Percentiles rank a stretch among this genome's conserved stretches.
Evolutionary conservation across 805 yeast genomes (phyloP).

Genomic region (Yamadazyma nakazawae): DNA sequence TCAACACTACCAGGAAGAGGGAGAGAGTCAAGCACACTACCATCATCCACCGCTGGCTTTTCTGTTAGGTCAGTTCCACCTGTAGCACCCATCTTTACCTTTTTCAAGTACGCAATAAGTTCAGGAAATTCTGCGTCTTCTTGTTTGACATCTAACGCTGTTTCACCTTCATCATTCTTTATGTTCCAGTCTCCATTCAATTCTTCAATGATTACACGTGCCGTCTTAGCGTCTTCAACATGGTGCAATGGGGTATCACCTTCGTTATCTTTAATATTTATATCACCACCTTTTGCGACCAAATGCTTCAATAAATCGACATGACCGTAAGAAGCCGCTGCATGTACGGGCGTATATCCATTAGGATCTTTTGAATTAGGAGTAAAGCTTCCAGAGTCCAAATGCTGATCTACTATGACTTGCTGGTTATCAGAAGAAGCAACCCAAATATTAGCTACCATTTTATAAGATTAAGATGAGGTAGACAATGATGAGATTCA

Average conservation of each 20-base stretch:
- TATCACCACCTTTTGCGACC: constrained; percentile 63
- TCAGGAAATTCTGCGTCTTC: constrained; percentile 88
- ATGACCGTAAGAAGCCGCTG: constrained; percentile 94
- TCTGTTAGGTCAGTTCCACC: background rate
- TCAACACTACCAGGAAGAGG: constrained; percentile 38
- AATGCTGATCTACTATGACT: constrained; percentile 51
- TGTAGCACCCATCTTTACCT: constrained; percentile 13
- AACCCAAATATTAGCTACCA: constrained; percentile 78
- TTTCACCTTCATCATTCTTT: constrained; percentile 71
- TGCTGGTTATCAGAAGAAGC: constrained; percentile 86
- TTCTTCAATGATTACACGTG: constrained; percentile 62
- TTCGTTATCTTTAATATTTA: constrained; percentile 78
- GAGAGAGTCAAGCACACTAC: constrained; percentile 12
- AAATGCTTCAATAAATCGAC: constrained; percentile 59
- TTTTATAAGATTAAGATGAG: constrained; percentile 9
- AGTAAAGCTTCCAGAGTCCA: constrained; percentile 48
- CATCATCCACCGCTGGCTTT: background rate
- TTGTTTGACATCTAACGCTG: constrained; percentile 68
- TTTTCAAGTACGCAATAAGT: constrained; percentile 58
- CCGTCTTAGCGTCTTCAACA: constrained; percentile 67
- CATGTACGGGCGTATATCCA: constrained; percentile 96
- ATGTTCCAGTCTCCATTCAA: constrained; percentile 62
- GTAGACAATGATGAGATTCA: background rate
- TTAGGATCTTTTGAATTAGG: constrained; percentile 82
- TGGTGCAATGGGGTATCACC: constrained; percentile 97